Evolutionary conservation across 495 filamentous ascomycete species (phyloP).

Genomic region (Amniculicola lignicola): DNA sequence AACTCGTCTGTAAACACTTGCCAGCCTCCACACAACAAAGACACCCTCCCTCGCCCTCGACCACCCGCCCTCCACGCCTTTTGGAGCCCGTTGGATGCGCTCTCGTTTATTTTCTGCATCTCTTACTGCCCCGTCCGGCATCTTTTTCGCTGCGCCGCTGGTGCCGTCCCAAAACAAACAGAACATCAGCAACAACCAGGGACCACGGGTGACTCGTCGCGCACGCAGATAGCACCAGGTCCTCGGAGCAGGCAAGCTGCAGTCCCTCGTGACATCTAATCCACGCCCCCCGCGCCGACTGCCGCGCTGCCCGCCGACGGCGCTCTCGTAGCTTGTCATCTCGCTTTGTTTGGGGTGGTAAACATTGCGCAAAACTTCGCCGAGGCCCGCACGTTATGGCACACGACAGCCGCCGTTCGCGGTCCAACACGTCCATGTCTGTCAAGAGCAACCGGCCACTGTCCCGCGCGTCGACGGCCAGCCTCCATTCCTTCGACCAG

Average conservation of each 20-base stretch:
- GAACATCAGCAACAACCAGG: too few species aligned
- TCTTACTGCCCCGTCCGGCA: not conserved
- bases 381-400: constrained; percentile 15
- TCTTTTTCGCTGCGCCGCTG: too few species aligned
- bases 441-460: constrained; percentile 58
- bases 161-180: too few species aligned
- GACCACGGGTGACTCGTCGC: too few species aligned
- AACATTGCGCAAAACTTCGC: constrained; percentile 4
- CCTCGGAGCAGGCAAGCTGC: too few species aligned
- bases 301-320: not conserved
- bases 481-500: constrained; percentile 39
- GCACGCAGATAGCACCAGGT: too few species aligned
- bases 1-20: constrained; percentile 11
- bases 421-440: constrained; percentile 59
- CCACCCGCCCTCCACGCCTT: constrained; percentile 3
- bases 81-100: not conserved
- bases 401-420: constrained; percentile 42
- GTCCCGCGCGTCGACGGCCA: constrained; percentile 84
- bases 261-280: too few species aligned
- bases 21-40: constrained; percentile 8
- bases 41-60: not conserved
- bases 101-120: not conserved
- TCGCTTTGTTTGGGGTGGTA: constrained; percentile 24
- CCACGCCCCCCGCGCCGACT: not conserved
- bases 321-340: too few species aligned